Evolutionary conservation across 768 basidiomycete genomes (phyloP), one percentile per base, ranked within the genome.

Genomic region (Suillus luteus): DNA sequence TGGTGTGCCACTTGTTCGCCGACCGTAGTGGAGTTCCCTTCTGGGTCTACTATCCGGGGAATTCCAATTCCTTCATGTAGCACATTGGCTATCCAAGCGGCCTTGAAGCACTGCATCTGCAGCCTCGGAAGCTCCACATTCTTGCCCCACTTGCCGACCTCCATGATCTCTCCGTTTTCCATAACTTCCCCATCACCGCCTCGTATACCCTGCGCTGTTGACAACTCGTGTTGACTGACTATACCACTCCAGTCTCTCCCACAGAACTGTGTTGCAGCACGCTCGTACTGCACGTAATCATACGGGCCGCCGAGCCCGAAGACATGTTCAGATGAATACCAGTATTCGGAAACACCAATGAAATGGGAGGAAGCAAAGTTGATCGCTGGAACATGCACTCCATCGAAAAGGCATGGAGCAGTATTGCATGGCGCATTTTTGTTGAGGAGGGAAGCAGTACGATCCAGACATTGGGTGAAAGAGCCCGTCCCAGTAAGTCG

Each of bases 41-140:
- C 92, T 1, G 85, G 81, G 74, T 98, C 96, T 59, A 93, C 85
- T 38, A 97, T 88, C 33, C 97, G 84, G 31, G 97, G 97, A 73
- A 99, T 86, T 10, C 95, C 95, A 58, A 99, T 89, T 37, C 97
- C 97, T 73, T 97, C 94, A 68, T 99, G 96, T 2, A 99, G 77
- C 43, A 99, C 91, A 75, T 99, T 98, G 59, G 91, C 89, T 61
- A 99, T 85, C 97, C 97, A 99, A 2, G 97, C 96, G 1, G 96
- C 95, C 76, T 99, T 99, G 88, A 99, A 99, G 74, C 97, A 99
- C 73, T 99, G 97, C 92, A 96, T 92, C 78, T 96, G 87, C 64
- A 99, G 78, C 54, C 96, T 85, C 27, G 92, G 85, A 41, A 92
- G 76, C 73, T 96, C 96, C 63, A 96, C 89, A 61, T 85, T 78